Evolutionary conservation across 2,329 filamentous ascomycete genomes (phyloP), one percentile per base, ranked within the genome.

Genomic region (Metarhizium brunneum): DNA sequence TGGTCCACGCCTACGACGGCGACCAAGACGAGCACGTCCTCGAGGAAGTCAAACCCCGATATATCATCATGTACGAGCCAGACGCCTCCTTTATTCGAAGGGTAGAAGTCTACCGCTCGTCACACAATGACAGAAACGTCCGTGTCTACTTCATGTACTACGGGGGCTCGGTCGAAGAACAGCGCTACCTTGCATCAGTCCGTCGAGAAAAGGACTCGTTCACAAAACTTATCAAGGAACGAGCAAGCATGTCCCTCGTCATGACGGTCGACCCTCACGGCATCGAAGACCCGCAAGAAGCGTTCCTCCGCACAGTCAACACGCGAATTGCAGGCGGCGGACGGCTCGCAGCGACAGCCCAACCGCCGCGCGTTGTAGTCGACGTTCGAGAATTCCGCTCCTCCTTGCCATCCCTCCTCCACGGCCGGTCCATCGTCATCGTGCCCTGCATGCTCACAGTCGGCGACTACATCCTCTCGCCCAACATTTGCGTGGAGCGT

Each of bases 31-130:
- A 97, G 67, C 90, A 95, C 68, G 81, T 97, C n/a, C 80, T 99
- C 1, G 92, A 99, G 68, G 94, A 99, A 71, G 80, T 94, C 56
- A 91, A 89, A 65, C 94, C 94, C 38, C 85, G 89, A 58, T 96
- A 96, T 70, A 90, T 99, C 57, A 88, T 99, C 73, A 97, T 99
- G 94, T 99, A 96, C 70, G 94, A 97, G 68, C 92, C 94, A 1
- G 91, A 97, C 61, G 85, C 92, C 3, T 86, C 92, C 3, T 99
- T 99, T 69, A 96, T 97, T 65, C 85, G 94, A 14, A 81, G 92
- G 42, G 87, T 99, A 20, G 94, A 99, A 68, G 92, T 97, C 2
- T 99, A 97, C 71, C 85, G 94, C 43, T 96, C 91, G 53, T 96
- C 92, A 10, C 94, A 99, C 71, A 88, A 86, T 56, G 90, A 92